Conservation (phyloP, 139 green algal species). For the Chlamydomonas asymmetrica region DNA sequence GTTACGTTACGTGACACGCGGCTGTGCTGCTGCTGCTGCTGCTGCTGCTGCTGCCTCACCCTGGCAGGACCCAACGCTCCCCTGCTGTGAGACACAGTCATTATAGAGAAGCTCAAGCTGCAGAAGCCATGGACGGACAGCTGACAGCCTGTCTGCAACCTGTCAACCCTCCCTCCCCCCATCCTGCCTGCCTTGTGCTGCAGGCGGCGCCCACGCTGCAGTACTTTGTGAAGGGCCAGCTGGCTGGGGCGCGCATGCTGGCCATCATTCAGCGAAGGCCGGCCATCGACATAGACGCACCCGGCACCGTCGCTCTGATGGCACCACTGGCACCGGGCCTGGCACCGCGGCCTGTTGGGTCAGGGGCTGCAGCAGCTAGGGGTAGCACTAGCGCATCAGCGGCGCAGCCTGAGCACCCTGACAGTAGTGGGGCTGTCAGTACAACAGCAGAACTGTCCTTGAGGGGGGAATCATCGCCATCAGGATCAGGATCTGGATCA, state of each 20-base stretch:
- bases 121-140: too few relatives aligned
- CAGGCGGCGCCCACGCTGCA: slow-evolving; percentile 38
- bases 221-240: slow-evolving; percentile 45
- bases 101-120: too few relatives aligned
- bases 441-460: too few relatives aligned
- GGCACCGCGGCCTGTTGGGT: slow-evolving; percentile 50
- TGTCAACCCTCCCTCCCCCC: too few relatives aligned
- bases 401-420: background rate
- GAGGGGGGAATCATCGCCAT: too few relatives aligned
- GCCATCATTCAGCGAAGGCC: slow-evolving; percentile 61
- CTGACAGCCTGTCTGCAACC: too few relatives aligned
- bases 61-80: too few relatives aligned
- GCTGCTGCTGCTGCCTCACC: too few relatives aligned
- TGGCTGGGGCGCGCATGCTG: slow-evolving; percentile 58
- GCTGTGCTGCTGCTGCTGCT: too few relatives aligned
- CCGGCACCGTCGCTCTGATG: slow-evolving; percentile 34
- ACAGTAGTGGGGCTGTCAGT: background rate
- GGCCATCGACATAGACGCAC: slow-evolving; percentile 33
- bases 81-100: too few relatives aligned
- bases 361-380: slow-evolving; percentile 39
- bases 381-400: background rate
- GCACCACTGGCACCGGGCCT: slow-evolving; percentile 28
- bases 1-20: background rate
- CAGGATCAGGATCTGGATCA: background rate
- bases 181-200: slow-evolving; percentile 10